Evolutionary conservation across 768 basidiomycete genomes (phyloP).

Genomic region (Serendipita sp.): DNA sequence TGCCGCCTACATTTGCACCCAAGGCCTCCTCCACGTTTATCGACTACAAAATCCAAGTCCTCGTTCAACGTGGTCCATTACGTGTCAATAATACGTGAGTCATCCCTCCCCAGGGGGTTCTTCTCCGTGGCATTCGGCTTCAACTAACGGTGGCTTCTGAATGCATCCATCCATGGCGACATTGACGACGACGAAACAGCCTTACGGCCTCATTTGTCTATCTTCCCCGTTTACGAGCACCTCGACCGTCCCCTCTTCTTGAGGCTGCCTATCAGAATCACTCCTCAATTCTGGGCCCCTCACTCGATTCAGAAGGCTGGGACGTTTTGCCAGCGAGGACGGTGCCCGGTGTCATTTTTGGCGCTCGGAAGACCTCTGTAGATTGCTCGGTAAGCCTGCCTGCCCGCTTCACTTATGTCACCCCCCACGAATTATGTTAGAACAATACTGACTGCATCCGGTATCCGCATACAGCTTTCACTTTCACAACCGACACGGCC

Average conservation of each 20-base stretch:
- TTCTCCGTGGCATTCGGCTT: not conserved
- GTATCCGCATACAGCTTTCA: not conserved
- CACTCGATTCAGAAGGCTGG: conserved; percentile 4
- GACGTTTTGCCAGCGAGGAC: not conserved
- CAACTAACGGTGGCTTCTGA: too few species aligned
- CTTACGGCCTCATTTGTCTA: conserved; percentile 7
- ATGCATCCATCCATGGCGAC: too few species aligned
- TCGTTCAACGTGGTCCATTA: conserved; percentile 4
- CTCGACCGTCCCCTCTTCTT: not conserved
- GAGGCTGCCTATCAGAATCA: conserved; percentile 4
- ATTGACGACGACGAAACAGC: not conserved
- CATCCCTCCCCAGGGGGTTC: not conserved
- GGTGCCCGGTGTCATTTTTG: not conserved
- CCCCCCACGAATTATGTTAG: not conserved
- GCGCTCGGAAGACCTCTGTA: not conserved
- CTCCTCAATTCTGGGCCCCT: not conserved
- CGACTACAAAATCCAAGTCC: conserved; percentile 6
- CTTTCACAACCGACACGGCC: not conserved
- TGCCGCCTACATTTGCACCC: not conserved
- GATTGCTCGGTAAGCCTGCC: conserved; percentile 2
- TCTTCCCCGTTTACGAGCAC: conserved; percentile 5
- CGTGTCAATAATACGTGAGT: conserved; percentile 8
- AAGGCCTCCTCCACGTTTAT: conserved; percentile 1
- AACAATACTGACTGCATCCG: not conserved
- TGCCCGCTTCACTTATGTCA: not conserved